A percentile compares a stretch with the other conserved stretches of the same genome.
These are phyloP conservation scores for Penicillium arizonense DNA, from an alignment of 495 filamentous ascomycete genomes.

Conservation along the genomic window DNA sequence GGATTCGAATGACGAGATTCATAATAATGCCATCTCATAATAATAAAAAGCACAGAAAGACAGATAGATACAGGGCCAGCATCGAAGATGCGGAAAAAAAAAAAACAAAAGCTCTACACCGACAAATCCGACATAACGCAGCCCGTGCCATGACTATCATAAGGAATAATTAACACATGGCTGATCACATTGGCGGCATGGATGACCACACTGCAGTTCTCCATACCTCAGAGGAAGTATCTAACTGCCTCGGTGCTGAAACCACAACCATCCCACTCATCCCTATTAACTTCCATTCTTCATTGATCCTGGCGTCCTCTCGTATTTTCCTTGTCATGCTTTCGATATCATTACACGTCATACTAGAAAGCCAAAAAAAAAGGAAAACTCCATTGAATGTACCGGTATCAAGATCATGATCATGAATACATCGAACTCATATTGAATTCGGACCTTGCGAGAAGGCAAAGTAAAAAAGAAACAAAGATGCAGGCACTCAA, in stretches of 20 bases:
- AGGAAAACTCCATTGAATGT: constrained; percentile 7
- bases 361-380: constrained; percentile 12
- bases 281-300: background rate
- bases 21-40: background rate
- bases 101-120: background rate
- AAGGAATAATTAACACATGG: background rate
- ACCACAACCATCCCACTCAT: background rate
- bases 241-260: background rate
- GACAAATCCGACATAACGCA: background rate
- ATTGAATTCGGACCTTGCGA: background rate
- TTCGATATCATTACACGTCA: constrained; percentile 19
- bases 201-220: background rate
- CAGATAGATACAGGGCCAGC: background rate
- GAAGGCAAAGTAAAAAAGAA: constrained; percentile 2
- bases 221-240: background rate
- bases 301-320: background rate
- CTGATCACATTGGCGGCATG: background rate
- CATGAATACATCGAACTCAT: background rate
- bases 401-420: background rate
- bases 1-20: background rate
- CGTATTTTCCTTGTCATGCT: constrained; percentile 1
- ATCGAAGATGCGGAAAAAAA: background rate
- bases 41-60: background rate
- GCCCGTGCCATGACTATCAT: background rate
- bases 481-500: background rate